Conservation (phyloP, 257 asterid genomes). For the Oldenlandia corymbosa region DNA sequence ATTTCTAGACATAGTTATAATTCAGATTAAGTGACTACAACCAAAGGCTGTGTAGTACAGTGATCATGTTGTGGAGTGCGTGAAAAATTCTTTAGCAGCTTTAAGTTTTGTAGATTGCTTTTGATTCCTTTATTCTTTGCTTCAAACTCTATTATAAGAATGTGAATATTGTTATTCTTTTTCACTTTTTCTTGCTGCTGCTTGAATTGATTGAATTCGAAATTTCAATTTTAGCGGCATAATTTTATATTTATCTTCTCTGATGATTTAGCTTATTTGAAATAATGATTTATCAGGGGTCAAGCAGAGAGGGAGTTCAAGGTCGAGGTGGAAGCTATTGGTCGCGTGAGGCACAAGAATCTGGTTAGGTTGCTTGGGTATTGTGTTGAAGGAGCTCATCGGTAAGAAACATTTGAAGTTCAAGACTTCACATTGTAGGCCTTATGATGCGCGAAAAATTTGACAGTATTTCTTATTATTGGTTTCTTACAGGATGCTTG, state of each 20-base stretch:
- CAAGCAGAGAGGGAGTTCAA: constrained; percentile 96
- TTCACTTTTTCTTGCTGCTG: too few relatives aligned
- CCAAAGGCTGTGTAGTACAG: not conserved
- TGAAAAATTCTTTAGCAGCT: constrained; percentile 4
- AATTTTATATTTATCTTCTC: constrained; percentile 16
- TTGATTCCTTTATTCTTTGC: not conserved
- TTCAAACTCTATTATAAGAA: not conserved
- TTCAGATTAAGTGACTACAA: not conserved
- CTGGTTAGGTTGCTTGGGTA: constrained; percentile 88
- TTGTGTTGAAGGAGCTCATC: constrained; percentile 96
- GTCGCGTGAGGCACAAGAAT: constrained; percentile 95
- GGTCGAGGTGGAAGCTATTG: constrained; percentile 90
- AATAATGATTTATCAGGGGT: constrained; percentile 45
- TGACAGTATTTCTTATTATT: constrained; percentile 13
- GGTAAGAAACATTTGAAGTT: constrained; percentile 36
- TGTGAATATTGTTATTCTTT: too few relatives aligned
- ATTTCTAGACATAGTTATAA: not conserved
- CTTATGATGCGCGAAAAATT: constrained; percentile 9
- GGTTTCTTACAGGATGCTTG: constrained; percentile 66
- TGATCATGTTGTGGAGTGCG: not conserved
- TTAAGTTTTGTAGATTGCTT: not conserved
- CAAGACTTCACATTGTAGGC: not conserved
- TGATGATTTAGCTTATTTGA: constrained; percentile 17
- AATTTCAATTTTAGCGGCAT: constrained; percentile 2
- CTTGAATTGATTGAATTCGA: not conserved